Conservation (phyloP, 2,329 filamentous ascomycete species). For the Microthyrium microscopicum region DNA sequence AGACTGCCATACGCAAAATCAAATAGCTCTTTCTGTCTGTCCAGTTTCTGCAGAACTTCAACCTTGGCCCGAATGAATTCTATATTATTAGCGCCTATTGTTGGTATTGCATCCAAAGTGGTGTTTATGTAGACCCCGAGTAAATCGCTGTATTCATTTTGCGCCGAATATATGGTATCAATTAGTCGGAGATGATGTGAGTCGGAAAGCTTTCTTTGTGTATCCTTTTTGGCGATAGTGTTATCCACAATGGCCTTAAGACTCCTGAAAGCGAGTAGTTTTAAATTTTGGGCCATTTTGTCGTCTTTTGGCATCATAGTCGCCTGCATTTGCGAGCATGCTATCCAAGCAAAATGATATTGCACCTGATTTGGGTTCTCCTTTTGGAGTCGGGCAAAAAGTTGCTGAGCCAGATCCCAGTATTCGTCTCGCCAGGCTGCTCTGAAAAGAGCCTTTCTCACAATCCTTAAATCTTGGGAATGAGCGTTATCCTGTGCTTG, state of each 20-base stretch:
- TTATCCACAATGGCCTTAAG: slow-evolving; percentile 7
- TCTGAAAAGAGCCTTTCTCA: slow-evolving; percentile 3
- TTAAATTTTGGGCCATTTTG: slow-evolving; percentile 4
- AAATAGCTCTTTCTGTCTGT: slow-evolving; percentile 2
- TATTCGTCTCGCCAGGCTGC: slow-evolving; percentile 3
- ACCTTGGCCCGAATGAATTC: slow-evolving; percentile 7
- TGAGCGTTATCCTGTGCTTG: slow-evolving; percentile 4
- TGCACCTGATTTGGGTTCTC: slow-evolving; percentile 2
- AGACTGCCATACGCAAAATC: neutral
- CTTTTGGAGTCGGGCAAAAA: slow-evolving; percentile 7
- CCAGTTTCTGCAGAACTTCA: slow-evolving; percentile 1
- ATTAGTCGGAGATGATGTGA: slow-evolving; percentile 5
- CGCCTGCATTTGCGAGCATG: slow-evolving; percentile 5
- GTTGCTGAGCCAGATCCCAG: slow-evolving; percentile 7
- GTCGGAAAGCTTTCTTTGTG: neutral
- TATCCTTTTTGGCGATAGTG: slow-evolving; percentile 5
- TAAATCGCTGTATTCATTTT: slow-evolving; percentile 4
- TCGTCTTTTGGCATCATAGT: slow-evolving; percentile 3
- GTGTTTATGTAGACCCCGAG: slow-evolving; percentile 3
- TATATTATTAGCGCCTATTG: slow-evolving; percentile 6
- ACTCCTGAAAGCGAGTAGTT: slow-evolving; percentile 5
- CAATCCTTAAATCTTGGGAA: neutral
- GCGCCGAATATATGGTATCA: slow-evolving; percentile 2
- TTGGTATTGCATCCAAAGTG: slow-evolving; percentile 5
- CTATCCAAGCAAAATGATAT: slow-evolving; percentile 8